Base-by-base conservation (phyloP, 1,139 yeast species). In the Lodderomyces oxycetoniae region DNA sequence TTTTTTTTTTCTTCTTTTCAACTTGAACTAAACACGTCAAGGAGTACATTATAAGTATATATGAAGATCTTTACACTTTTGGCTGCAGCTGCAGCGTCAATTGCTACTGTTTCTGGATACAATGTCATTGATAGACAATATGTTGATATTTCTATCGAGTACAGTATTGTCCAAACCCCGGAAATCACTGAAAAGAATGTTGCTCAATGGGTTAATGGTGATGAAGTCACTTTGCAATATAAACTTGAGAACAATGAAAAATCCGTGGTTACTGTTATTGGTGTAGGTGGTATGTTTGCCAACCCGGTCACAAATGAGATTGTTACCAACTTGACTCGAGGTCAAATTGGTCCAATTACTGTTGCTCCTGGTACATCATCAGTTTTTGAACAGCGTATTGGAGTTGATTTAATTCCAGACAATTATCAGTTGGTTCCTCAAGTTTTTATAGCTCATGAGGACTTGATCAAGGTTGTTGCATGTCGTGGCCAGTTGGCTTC, bases 281-380 rank as follows among this genome's bases (percentile, higher is more conserved):
- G 89, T 33, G 76, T 81, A 35, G 87, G 89, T 40, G 95, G 95
- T 34, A 57, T 74, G 33, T 70, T 86, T 57, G 65, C 70, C 39
- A 74, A 79, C 44, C 74, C 82, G 19, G 62, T 61, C 41, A 68
- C 71, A 38, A 73, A 77, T 44, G 67, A 68, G 38, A 49, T 66
- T 40, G 56, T 61, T 37, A 76, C 79, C 45, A 82, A 83, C 53
- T 65, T 86, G 52, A 77, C 93, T 22, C 72, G 77, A 30, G 73
- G 77, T 36, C 65, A 74, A 38, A 61, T 85, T 37, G 93, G 85
- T 8, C 87, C 93, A 10, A 41, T 80, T 35, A 46, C 58, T 4
- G 61, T 81, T 38, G 59, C 58, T 26, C 60, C 78, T 4, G 79
- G 80, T 36, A 70, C 71, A 47, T 49, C 68, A 19, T 65, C 54